Conservation (phyloP, 2,329 filamentous ascomycete species). For the Nothomitra cinnamomea region DNA sequence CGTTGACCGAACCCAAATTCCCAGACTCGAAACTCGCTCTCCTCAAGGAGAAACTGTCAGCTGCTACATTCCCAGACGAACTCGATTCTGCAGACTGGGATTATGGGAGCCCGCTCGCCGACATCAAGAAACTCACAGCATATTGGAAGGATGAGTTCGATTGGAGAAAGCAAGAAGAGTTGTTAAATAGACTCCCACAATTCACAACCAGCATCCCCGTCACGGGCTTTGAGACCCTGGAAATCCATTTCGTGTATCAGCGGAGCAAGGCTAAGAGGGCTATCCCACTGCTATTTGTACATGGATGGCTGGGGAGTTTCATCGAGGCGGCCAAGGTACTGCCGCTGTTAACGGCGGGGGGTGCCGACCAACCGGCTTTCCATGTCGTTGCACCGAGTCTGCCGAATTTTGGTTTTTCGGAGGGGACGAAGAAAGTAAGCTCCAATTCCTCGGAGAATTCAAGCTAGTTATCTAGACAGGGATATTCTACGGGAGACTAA, state of each 20-base stretch:
- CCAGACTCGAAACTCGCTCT: too few relatives aligned
- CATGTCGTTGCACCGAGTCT: constrained; percentile 35
- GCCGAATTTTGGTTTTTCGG: constrained; percentile 40
- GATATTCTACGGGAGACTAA: constrained; percentile 1
- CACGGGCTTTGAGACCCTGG: constrained; percentile 39
- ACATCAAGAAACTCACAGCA: constrained; percentile 39
- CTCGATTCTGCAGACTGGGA: constrained; percentile 34
- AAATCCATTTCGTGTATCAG: constrained; percentile 49
- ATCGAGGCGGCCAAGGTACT: constrained; percentile 49
- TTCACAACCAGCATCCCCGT: constrained; percentile 36
- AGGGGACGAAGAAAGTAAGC: constrained; percentile 17
- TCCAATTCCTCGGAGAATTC: neutral
- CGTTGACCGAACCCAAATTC: too few relatives aligned
- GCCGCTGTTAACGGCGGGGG: constrained; percentile 22
- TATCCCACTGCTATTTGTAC: constrained; percentile 49
- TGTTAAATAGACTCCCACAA: constrained; percentile 43
- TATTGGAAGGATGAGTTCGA: constrained; percentile 41
- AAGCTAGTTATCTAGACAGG: constrained; percentile 4
- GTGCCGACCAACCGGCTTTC: constrained; percentile 28
- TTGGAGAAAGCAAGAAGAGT: constrained; percentile 42
- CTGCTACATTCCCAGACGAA: constrained; percentile 39
- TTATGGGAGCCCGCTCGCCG: constrained; percentile 41
- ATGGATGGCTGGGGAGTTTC: constrained; percentile 56
- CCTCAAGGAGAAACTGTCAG: constrained; percentile 38
- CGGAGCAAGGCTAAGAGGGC: constrained; percentile 31